Evolutionary conservation across 352 stramenopile species (phyloP), one percentile per base, ranked within the genome.

Genomic region (Phytophthora citrophthora): DNA sequence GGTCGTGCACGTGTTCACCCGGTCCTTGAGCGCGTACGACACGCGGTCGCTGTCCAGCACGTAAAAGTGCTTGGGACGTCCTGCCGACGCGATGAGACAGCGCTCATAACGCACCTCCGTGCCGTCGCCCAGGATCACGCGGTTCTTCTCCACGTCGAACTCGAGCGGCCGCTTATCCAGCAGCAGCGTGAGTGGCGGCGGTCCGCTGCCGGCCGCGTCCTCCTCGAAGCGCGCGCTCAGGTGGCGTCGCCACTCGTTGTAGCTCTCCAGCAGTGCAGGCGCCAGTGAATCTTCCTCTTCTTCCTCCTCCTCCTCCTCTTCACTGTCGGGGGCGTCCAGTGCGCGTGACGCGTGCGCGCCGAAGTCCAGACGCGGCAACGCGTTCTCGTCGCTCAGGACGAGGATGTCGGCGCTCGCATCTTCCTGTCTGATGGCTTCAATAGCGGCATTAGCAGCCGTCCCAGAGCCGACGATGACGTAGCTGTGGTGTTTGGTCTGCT

Each of bases 201-300:
- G 23, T 16, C 24, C 44, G 23, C 20, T 27, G 6, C 74, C 67
- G 13, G 26, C 78, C 16, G 72, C 73, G 16, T 95, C 89, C 38
- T 88, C 79, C 50, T 96, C 90, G 18, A 97, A 84, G 7, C 75
- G 74, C 20, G 84, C 82, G 15, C 80, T 90, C 16, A 97, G 77
- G 56, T 96, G 91, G 20, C 91, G 81, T 7, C 90, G 79, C 89
- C 90, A 97, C 64, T 97, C 90, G 66, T 97, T 97, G 79, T 95
- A 97, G 23, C 86, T 90, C 54, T 90, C 72, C 26, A 94, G 56
- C n/a, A 97, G 64, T 12, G 86, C 76, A 26, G 88, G 72, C 0
- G 74, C 68, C 15, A 91, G 60, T 16, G 54, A 38, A 20, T 72
- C 74, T n/a, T 64, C 43, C 5, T 56, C 41, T 12, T 56, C 63